Evolutionary conservation across 208 protist genomes (phyloP).

Genomic region (Trypanosoma melophagium): DNA sequence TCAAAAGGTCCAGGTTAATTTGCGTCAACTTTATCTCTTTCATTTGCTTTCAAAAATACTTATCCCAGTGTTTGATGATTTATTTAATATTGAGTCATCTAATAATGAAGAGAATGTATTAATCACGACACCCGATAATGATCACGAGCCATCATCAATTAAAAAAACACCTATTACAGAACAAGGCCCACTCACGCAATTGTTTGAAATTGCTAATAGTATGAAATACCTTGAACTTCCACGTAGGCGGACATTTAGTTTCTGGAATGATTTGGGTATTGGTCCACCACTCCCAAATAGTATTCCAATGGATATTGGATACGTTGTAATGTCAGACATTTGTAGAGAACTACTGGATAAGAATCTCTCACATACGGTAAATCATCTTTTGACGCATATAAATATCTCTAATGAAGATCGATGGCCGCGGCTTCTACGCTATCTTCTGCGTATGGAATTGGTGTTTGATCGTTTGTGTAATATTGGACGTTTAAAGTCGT

Average conservation of each 20-base stretch:
- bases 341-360: conserved; percentile 9
- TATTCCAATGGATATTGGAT: conserved; percentile 13
- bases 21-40: background rate
- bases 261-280: conserved; percentile 12
- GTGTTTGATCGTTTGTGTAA: conserved; percentile 12
- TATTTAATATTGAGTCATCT: background rate
- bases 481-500: background rate
- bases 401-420: conserved; percentile 1
- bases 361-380: background rate
- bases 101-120: background rate
- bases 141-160: background rate
- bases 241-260: background rate
- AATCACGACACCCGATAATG: background rate
- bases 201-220: conserved; percentile 3
- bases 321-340: conserved; percentile 3
- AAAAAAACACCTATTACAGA: background rate
- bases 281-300: background rate
- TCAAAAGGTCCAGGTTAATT: background rate
- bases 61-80: conserved; percentile 3
- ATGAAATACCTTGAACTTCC: conserved; percentile 11
- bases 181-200: background rate
- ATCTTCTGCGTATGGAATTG: conserved; percentile 12
- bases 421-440: conserved; percentile 9
- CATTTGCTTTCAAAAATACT: conserved; percentile 5
- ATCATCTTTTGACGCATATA: conserved; percentile 3